phyloP scores from a whole-genome alignment of 345 rosid species.

The Populus pruinosa region DNA sequence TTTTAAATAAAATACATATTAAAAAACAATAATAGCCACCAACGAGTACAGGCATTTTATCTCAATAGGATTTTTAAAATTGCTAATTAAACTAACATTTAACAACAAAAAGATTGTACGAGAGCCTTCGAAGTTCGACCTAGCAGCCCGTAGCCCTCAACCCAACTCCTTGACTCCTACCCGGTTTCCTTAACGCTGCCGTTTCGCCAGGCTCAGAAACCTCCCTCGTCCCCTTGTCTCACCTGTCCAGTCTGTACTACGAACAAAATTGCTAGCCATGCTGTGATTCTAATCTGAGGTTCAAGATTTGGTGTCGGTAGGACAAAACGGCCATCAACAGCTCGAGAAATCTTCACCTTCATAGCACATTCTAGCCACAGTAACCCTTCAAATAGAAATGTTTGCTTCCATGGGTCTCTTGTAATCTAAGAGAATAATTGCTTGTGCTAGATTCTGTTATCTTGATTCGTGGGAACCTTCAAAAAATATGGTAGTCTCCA shows the following conservation, averaged over 20 bases:
- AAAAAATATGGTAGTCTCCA: conserved; percentile 2
- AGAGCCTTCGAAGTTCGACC: background rate
- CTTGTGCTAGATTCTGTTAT: background rate
- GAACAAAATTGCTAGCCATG: background rate
- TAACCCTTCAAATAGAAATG: background rate
- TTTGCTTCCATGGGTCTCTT: background rate
- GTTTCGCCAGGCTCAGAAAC: background rate
- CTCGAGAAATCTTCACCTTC: background rate
- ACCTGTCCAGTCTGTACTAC: background rate
- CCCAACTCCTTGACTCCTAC: background rate
- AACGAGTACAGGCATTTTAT: no score
- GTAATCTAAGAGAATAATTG: background rate
- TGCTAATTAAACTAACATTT: no score
- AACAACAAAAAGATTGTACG: no score
- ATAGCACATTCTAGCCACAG: background rate
- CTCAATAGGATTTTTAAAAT: no score
- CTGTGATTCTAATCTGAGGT: background rate
- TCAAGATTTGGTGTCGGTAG: background rate
- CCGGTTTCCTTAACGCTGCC: background rate
- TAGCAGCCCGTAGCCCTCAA: background rate
- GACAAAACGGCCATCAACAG: background rate
- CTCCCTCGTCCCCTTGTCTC: background rate
- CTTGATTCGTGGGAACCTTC: background rate
- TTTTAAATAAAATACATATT: no score
- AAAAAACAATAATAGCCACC: no score